Percentiles rank a stretch among this genome's conserved stretches.
phyloP scores from a whole-genome alignment of 1,139 yeast genomes.

The Candida freyschussii region DNA sequence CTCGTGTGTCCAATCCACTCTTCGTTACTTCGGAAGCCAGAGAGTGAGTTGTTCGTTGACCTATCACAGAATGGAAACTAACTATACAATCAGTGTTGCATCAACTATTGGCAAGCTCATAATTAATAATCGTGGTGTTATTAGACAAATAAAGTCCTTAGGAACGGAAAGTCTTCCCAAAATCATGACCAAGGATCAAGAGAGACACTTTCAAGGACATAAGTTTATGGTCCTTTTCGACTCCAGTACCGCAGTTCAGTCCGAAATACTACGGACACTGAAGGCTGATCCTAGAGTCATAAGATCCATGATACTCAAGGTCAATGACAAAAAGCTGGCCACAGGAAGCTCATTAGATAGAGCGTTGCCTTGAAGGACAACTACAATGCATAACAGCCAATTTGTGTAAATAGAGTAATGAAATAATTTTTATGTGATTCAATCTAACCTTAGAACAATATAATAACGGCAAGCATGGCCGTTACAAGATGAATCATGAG shows the following conservation, averaged over 20 bases:
- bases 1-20: slow-evolving; percentile 64
- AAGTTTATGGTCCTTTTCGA: slow-evolving; percentile 87
- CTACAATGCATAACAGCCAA: neutral
- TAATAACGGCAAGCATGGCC: too few species aligned
- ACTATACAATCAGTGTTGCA: slow-evolving; percentile 44
- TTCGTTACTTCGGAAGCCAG: slow-evolving; percentile 59
- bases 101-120: slow-evolving; percentile 79
- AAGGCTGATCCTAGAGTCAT: slow-evolving; percentile 87
- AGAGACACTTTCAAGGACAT: slow-evolving; percentile 84
- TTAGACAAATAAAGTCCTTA: slow-evolving; percentile 73
- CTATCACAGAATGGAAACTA: too few species aligned
- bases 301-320: slow-evolving; percentile 68
- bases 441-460: too few species aligned
- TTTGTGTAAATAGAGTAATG: too few species aligned
- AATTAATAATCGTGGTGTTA: slow-evolving; percentile 85
- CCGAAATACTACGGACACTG: slow-evolving; percentile 75
- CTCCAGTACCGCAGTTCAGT: slow-evolving; percentile 78
- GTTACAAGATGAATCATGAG: too few species aligned
- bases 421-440: too few species aligned
- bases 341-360: slow-evolving; percentile 49
- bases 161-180: slow-evolving; percentile 79
- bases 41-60: slow-evolving; percentile 31
- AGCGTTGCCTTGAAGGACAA: slow-evolving; percentile 19
- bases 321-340: slow-evolving; percentile 53
- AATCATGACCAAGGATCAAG: slow-evolving; percentile 80